phyloP scores from a whole-genome alignment of 1,139 yeast genomes.

The Saccharomycopsis hybrid region DNA sequence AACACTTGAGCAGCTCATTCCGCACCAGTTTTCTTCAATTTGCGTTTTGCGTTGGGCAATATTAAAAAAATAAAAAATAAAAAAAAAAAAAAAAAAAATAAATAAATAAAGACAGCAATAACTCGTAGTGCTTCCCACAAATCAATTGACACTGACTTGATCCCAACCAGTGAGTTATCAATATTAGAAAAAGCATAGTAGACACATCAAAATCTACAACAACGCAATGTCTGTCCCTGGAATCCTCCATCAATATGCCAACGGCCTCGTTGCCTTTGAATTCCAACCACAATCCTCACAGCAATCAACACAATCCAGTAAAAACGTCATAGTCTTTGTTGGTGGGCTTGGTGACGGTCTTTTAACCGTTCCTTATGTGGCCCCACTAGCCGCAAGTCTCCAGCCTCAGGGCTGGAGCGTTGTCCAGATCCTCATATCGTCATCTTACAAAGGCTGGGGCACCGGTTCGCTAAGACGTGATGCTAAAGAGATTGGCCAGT shows the following conservation, averaged over 20 bases:
- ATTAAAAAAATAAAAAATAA: no score
- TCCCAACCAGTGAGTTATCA: no score
- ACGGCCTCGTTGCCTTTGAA: slow-evolving; percentile 38
- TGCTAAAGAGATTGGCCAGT: slow-evolving; percentile 45
- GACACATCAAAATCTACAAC: no score
- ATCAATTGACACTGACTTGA: no score
- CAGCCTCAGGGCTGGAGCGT: slow-evolving; percentile 49
- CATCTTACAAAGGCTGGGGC: slow-evolving; percentile 75
- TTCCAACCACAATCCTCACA: slow-evolving; percentile 29
- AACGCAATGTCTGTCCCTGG: neutral
- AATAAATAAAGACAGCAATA: no score
- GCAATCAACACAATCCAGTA: slow-evolving; percentile 3
- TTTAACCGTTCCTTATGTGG: slow-evolving; percentile 66
- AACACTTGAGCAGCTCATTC: no score
- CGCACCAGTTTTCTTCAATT: no score
- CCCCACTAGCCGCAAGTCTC: slow-evolving; percentile 40
- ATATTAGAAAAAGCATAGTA: no score
- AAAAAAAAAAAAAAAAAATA: no score
- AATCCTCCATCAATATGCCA: neutral
- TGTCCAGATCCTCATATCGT: slow-evolving; percentile 53
- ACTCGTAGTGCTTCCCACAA: no score
- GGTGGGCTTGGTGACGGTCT: slow-evolving; percentile 78
- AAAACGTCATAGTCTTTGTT: slow-evolving; percentile 52
- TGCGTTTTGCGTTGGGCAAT: no score
- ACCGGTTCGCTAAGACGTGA: slow-evolving; percentile 60